phyloP scores from a whole-genome alignment of 371 early-diverging fungal genomes.

The Haplosporangium sp. region DNA sequence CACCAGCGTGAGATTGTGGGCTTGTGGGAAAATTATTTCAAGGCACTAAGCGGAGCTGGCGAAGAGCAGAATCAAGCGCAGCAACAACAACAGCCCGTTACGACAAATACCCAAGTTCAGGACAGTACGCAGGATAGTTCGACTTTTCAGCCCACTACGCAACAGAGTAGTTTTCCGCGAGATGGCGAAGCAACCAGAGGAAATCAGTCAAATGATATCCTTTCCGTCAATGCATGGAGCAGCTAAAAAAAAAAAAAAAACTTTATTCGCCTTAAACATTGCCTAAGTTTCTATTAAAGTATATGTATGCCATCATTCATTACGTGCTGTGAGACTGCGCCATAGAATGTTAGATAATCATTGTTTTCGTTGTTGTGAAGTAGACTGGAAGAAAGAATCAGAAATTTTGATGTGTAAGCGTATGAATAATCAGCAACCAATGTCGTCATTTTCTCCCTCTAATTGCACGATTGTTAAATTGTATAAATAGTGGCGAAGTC shows the following conservation, averaged over 20 bases:
- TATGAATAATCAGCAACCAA: background rate
- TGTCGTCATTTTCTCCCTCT: slow-evolving; percentile 4
- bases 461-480: background rate
- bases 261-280: background rate
- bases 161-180: background rate
- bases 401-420: background rate
- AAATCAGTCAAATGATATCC: slow-evolving; percentile 26
- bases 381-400: too few species aligned
- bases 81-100: slow-evolving; percentile 7
- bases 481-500: background rate
- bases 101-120: background rate
- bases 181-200: background rate
- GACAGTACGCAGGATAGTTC: background rate
- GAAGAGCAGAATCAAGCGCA: slow-evolving; percentile 23
- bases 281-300: too few species aligned
- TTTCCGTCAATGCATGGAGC: slow-evolving; percentile 41
- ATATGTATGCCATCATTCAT: too few species aligned
- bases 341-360: too few species aligned
- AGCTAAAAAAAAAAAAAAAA: background rate
- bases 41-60: slow-evolving; percentile 33
- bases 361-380: too few species aligned
- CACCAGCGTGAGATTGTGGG: slow-evolving; percentile 86
- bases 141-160: slow-evolving; percentile 1
- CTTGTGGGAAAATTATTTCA: slow-evolving; percentile 78
- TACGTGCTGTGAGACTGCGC: background rate